Conservation (phyloP, 768 basidiomycete species). For the Psilocybe tampanensis region DNA sequence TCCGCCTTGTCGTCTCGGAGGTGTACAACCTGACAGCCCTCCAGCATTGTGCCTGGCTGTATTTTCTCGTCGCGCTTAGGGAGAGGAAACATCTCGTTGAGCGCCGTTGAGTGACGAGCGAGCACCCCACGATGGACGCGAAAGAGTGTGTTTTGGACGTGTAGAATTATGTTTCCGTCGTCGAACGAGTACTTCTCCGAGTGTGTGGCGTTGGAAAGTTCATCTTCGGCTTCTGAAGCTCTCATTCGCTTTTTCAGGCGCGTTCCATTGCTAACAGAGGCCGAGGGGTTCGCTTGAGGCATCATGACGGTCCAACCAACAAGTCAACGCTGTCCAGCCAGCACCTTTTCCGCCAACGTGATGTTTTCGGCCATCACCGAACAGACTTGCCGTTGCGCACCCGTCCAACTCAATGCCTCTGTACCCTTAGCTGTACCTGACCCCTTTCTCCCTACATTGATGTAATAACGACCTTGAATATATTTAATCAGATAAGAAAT, state of each 20-base stretch:
- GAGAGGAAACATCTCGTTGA: background rate
- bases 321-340: too few species aligned
- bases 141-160: background rate
- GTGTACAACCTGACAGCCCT: background rate
- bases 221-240: background rate
- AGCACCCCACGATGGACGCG: constrained; percentile 1
- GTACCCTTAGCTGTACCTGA: too few species aligned
- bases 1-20: background rate
- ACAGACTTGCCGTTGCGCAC: too few species aligned
- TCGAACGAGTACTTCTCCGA: constrained; percentile 2
- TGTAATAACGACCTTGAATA: too few species aligned
- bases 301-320: too few species aligned
- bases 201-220: background rate
- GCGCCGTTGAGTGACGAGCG: background rate
- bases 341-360: too few species aligned
- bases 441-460: too few species aligned
- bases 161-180: constrained; percentile 4
- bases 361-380: too few species aligned
- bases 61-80: background rate
- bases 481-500: too few species aligned
- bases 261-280: background rate
- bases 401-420: too few species aligned
- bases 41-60: background rate
- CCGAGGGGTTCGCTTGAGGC: too few species aligned
- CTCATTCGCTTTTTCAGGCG: background rate